These are phyloP conservation scores for Cymodocea nodosa DNA, from an alignment of 116 monocot species.

Conservation along the genomic window DNA sequence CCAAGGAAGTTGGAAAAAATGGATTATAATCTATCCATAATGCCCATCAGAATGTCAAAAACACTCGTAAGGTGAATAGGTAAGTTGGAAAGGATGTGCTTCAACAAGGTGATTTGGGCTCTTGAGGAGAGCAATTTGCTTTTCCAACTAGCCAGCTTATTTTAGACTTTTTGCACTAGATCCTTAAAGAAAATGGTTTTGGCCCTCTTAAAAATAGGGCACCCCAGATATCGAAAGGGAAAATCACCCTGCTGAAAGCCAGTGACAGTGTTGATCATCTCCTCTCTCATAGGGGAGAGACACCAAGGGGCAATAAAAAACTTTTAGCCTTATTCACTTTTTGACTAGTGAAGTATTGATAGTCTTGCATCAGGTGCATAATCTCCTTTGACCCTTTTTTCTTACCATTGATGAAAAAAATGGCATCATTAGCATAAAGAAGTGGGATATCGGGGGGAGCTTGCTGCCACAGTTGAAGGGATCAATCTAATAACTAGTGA, in stretches of 20 bases:
- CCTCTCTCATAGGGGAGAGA: background rate
- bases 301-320: background rate
- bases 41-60: background rate
- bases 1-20: no score
- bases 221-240: background rate
- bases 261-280: background rate
- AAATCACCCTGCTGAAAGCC: background rate
- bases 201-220: background rate
- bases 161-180: background rate
- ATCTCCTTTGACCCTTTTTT: background rate
- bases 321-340: background rate
- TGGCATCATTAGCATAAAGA: background rate
- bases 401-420: background rate
- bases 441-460: background rate
- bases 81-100: background rate
- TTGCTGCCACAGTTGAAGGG: no score
- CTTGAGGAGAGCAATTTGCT: background rate
- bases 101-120: background rate
- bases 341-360: background rate
- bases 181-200: background rate
- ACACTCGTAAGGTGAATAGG: background rate
- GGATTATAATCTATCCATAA: no score
- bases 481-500: no score
- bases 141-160: background rate
- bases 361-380: background rate